Evolutionary conservation across 169 alveolate species (phyloP), one percentile per base, ranked within the genome.

Genomic region (Fabrea salina): DNA sequence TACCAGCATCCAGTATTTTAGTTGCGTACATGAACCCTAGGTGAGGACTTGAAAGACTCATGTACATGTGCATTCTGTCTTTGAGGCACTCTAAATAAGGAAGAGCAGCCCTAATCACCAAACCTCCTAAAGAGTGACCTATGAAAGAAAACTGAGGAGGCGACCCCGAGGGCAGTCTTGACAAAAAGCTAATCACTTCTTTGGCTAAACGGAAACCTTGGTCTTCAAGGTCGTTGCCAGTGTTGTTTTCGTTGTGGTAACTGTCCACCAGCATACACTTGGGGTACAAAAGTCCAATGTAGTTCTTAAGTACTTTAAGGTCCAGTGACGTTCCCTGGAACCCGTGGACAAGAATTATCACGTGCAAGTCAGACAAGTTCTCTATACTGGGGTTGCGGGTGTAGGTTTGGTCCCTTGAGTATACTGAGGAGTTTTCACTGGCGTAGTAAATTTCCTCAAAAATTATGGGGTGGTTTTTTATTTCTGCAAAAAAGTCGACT

Each of bases 81-180:
- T 83, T 80, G 67, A 82, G 91, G 71, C 86, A 80, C 32, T 82
- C 88, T 44, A 94, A 80, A 71, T 83, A 57, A 40, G 95, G 95
- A 0, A 94, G 75, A 8, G 97, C 95, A 8, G 96, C 91, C 59
- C 97, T 85, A 16, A 94, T 90, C 27, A 94, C 90, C 11, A 94
- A 80, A 0, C 97, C 97, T 22, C 97, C 97, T 37, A 94, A 77
- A 4, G 94, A 86, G 75, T 94, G 97, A 1, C 97, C 97, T 33
- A 94, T 89, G 78, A 91, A 94, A 1, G 94, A 83, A 43, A 93
- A 84, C 37, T 86, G 84, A 35, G 89, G 84, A 30, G 82, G 68
- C 30, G 72, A 57, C 3, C 91, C 93, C 22, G 92, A 90, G 41
- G 87, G 85, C 85, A 92, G 85, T 61, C 86, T 91, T 50, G 84